These are phyloP conservation scores for Talaromyces nanjingensis DNA, from an alignment of 495 filamentous ascomycete species.

Conservation along the genomic window DNA sequence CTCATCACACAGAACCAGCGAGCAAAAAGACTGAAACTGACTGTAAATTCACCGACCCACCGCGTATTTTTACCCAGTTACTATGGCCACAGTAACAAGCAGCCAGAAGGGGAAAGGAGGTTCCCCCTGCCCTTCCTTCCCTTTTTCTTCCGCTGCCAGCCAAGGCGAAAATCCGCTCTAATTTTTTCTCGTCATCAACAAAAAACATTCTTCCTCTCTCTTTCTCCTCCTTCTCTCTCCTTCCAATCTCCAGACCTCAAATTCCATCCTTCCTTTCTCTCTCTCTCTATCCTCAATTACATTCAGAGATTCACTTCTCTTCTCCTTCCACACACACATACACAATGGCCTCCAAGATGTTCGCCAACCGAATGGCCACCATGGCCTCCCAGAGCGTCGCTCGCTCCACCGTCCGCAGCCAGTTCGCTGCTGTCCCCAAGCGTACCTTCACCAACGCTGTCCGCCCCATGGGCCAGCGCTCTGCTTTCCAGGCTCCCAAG, in stretches of 20 bases:
- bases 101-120: background rate
- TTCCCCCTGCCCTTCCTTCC: background rate
- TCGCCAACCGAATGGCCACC: constrained; percentile 27
- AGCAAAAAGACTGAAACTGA: background rate
- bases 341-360: constrained; percentile 72
- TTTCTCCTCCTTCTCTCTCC: constrained; percentile 4
- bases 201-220: background rate
- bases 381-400: constrained; percentile 58
- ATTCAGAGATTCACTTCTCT: constrained; percentile 15
- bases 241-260: constrained; percentile 6
- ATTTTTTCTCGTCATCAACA: constrained; percentile 8
- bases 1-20: background rate
- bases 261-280: constrained; percentile 20
- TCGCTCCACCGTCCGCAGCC: constrained; percentile 58
- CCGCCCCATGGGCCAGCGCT: constrained; percentile 23
- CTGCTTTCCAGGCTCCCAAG: constrained; percentile 51
- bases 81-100: constrained; percentile 2
- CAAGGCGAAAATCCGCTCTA: background rate
- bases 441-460: constrained; percentile 54
- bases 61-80: background rate
- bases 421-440: constrained; percentile 56
- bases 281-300: constrained; percentile 25
- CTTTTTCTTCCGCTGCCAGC: constrained; percentile 1
- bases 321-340: constrained; percentile 31
- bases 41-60: constrained; percentile 3